A percentile compares a stretch with the other conserved stretches of the same genome.
Conservation (phyloP, 1,139 yeast genomes). For the Kazachstania sp. region DNA sequence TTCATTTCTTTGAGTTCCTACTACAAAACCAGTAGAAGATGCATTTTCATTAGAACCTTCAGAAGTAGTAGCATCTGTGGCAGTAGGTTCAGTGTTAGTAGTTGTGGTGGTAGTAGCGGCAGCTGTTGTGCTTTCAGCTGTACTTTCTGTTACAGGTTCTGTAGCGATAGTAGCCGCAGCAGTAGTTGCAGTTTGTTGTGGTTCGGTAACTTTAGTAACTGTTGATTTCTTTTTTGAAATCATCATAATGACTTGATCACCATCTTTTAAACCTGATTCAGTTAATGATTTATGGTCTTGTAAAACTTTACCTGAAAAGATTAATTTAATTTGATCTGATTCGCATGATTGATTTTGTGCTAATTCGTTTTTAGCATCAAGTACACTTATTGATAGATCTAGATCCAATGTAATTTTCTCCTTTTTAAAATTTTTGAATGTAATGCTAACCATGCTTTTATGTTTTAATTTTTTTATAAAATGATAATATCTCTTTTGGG, state of each 20-base stretch:
- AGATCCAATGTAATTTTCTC: slow-evolving; percentile 76
- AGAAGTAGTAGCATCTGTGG: no score
- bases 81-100: slow-evolving; percentile 21
- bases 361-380: slow-evolving; percentile 62
- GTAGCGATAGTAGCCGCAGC: neutral
- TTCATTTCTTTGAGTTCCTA: slow-evolving; percentile 28
- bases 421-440: slow-evolving; percentile 87
- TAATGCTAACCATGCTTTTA: slow-evolving; percentile 53
- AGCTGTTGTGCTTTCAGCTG: no score
- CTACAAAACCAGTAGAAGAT: slow-evolving; percentile 25
- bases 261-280: slow-evolving; percentile 70
- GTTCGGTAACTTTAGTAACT: slow-evolving; percentile 15
- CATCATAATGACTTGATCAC: slow-evolving; percentile 91
- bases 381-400: slow-evolving; percentile 60
- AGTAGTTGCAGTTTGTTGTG: slow-evolving; percentile 17
- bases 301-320: slow-evolving; percentile 80
- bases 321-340: slow-evolving; percentile 71
- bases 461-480: no score
- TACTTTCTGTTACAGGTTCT: slow-evolving; percentile 17
- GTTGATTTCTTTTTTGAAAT: slow-evolving; percentile 39
- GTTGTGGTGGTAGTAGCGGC: slow-evolving; percentile 22
- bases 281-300: slow-evolving; percentile 74
- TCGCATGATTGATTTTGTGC: slow-evolving; percentile 65
- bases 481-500: no score
- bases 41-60: slow-evolving; percentile 7